Conservation (phyloP, 805 yeast species). For the Blastobotrys robertii region DNA sequence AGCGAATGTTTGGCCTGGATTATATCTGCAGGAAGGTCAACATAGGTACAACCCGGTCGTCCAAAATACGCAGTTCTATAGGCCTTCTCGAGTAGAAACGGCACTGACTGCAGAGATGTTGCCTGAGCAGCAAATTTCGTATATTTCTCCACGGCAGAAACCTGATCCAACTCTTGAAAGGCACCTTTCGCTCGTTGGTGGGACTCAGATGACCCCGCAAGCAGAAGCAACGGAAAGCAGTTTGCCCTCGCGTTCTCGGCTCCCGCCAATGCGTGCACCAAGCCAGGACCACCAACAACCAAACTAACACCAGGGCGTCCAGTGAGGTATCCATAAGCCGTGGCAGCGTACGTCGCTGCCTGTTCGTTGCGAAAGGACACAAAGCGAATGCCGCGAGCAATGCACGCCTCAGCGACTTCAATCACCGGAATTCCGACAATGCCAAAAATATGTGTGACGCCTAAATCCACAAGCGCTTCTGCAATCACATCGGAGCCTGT, state of each 20-base stretch:
- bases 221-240: slow-evolving; percentile 54
- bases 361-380: slow-evolving; percentile 62
- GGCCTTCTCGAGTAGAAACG: slow-evolving; percentile 36
- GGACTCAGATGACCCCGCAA: slow-evolving; percentile 53
- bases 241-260: slow-evolving; percentile 51
- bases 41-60: slow-evolving; percentile 50
- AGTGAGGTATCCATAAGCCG: slow-evolving; percentile 57
- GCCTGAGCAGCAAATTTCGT: slow-evolving; percentile 46
- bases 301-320: slow-evolving; percentile 56
- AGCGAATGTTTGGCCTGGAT: slow-evolving; percentile 31
- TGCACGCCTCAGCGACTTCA: slow-evolving; percentile 56
- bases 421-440: slow-evolving; percentile 71
- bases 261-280: slow-evolving; percentile 60
- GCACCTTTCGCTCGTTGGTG: slow-evolving; percentile 48
- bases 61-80: slow-evolving; percentile 39
- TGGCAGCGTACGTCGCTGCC: slow-evolving; percentile 68
- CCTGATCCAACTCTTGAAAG: slow-evolving; percentile 64
- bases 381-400: slow-evolving; percentile 44
- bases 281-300: slow-evolving; percentile 71
- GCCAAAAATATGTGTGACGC: slow-evolving; percentile 53
- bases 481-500: slow-evolving; percentile 44
- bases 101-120: slow-evolving; percentile 26
- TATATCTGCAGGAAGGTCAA: slow-evolving; percentile 56
- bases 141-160: slow-evolving; percentile 37
- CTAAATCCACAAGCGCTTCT: slow-evolving; percentile 35